Conservation (phyloP, 2,329 filamentous ascomycete species). For the Xenoacremonium recifei region DNA sequence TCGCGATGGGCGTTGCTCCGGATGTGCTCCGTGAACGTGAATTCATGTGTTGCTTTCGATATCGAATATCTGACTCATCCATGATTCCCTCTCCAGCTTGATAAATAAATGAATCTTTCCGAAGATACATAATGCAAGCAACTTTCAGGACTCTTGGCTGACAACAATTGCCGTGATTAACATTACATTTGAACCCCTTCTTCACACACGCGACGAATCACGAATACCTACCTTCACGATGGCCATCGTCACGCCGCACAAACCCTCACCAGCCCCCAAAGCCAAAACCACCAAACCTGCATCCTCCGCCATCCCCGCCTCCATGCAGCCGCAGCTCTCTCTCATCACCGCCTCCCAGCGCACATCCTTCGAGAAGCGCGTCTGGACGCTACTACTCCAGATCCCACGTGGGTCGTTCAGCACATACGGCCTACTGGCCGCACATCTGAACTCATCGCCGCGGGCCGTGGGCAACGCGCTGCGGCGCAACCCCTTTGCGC, state of each 20-base stretch:
- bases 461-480: constrained; percentile 77
- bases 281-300: constrained; percentile 14
- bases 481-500: constrained; percentile 78
- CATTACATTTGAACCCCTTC: too few species aligned
- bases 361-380: constrained; percentile 58
- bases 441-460: constrained; percentile 67
- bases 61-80: constrained; percentile 15
- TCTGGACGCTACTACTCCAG: constrained; percentile 73
- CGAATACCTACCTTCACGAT: constrained; percentile 3
- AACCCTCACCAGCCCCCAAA: constrained; percentile 9
- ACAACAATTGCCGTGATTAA: too few species aligned
- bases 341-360: constrained; percentile 44
- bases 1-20: constrained; percentile 28
- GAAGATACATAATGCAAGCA: too few species aligned
- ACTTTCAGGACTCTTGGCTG: too few species aligned
- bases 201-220: too few species aligned
- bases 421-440: constrained; percentile 73
- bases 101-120: too few species aligned
- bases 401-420: constrained; percentile 74
- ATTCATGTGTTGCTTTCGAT: constrained; percentile 26
- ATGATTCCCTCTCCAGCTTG: too few species aligned
- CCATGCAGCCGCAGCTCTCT: constrained; percentile 39
- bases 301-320: constrained; percentile 4
- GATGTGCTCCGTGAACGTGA: too few species aligned
- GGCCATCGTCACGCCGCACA: constrained; percentile 10